Percentiles rank a stretch among this genome's conserved stretches.
phyloP scores from a whole-genome alignment of 805 yeast genomes.

The Pichia manshurica region DNA sequence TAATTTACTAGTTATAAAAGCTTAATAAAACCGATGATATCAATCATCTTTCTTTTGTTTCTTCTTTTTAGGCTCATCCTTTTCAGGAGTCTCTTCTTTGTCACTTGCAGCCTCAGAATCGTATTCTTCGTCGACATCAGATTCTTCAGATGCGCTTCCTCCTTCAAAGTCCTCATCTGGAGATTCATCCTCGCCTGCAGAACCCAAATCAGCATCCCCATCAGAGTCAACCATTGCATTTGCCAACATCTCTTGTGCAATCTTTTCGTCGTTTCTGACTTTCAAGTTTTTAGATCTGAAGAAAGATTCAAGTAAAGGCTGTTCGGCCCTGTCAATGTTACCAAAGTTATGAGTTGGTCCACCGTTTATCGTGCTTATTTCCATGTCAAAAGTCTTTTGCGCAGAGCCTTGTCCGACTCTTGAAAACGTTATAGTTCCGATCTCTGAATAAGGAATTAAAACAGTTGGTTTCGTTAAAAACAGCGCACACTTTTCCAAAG shows the following conservation, averaged over 20 bases:
- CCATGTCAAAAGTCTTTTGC: conserved; percentile 89
- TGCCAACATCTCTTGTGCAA: conserved; percentile 75
- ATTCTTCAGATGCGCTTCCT: conserved; percentile 11
- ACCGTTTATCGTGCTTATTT: conserved; percentile 62
- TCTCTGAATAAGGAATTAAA: conserved; percentile 80
- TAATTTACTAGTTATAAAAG: too few relatives aligned
- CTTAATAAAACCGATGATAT: too few relatives aligned
- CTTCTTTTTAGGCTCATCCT: conserved; percentile 17
- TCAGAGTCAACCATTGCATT: conserved; percentile 60
- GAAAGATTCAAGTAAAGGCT: conserved; percentile 67
- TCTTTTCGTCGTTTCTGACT: conserved; percentile 84
- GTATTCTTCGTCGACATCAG: conserved; percentile 27
- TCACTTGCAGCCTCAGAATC: conserved; percentile 54
- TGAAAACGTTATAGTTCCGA: conserved; percentile 71
- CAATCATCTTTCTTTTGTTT: conserved; percentile 15
- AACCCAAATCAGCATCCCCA: conserved; percentile 57
- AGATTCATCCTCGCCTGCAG: conserved; percentile 72
- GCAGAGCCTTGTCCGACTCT: conserved; percentile 80
- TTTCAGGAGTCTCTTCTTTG: conserved; percentile 25
- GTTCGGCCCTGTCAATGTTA: conserved; percentile 86
- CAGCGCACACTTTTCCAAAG: conserved; percentile 85
- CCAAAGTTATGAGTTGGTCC: conserved; percentile 76
- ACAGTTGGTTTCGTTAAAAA: conserved; percentile 93
- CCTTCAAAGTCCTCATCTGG: conserved; percentile 83
- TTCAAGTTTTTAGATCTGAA: conserved; percentile 70